Conservation (phyloP, 768 basidiomycete genomes). For the Termitomyces titanicus region DNA sequence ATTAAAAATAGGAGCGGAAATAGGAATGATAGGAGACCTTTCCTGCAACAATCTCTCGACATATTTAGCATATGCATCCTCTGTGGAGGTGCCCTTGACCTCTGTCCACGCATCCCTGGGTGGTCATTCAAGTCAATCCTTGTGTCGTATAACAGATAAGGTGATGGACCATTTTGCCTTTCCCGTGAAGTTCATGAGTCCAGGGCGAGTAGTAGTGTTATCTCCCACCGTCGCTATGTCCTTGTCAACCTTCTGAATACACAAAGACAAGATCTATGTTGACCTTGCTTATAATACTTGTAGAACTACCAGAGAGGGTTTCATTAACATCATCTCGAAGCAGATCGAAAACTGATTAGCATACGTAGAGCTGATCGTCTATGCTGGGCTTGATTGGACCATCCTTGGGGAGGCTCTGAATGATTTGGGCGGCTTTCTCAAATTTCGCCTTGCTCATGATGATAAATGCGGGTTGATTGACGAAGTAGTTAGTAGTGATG, state of each 20-base stretch:
- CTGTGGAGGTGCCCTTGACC: constrained; percentile 68
- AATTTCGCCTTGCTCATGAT: constrained; percentile 71
- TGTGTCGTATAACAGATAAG: constrained; percentile 9
- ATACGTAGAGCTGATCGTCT: constrained; percentile 77
- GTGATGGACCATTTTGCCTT: constrained; percentile 80
- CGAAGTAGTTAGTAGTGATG: not conserved
- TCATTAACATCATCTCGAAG: constrained; percentile 8
- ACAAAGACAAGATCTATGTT: not conserved
- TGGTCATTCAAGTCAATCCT: not conserved
- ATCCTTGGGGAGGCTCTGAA: constrained; percentile 67
- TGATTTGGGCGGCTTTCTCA: constrained; percentile 68
- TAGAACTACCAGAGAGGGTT: constrained; percentile 67
- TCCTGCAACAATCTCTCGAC: constrained; percentile 74
- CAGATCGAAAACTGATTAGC: constrained; percentile 25
- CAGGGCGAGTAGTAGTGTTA: constrained; percentile 58
- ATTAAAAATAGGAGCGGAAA: not conserved
- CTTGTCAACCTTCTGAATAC: not conserved
- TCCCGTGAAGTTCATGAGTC: constrained; percentile 80
- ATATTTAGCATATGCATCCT: constrained; percentile 70
- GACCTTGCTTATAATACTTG: constrained; percentile 90
- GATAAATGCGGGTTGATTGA: constrained; percentile 7
- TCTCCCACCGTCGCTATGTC: constrained; percentile 69
- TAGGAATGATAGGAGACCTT: constrained; percentile 13
- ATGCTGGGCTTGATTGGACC: constrained; percentile 73
- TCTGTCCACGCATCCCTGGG: constrained; percentile 83